phyloP scores from a whole-genome alignment of 768 basidiomycete species.

The Lentinula guzmanii region DNA sequence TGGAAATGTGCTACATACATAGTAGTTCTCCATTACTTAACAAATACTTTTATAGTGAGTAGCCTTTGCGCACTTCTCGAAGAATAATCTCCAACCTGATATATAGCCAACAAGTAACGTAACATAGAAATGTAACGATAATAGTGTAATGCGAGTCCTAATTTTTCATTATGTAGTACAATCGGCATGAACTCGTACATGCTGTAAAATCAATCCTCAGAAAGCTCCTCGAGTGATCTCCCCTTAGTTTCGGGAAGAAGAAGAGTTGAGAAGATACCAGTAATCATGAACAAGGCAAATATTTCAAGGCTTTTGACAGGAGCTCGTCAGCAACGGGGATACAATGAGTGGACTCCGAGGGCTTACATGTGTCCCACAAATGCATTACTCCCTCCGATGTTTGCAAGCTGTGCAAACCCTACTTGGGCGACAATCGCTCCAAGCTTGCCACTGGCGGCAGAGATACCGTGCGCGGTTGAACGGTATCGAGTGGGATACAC shows the following conservation, averaged over 20 bases:
- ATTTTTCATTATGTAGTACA: not conserved
- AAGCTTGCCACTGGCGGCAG: conserved; percentile 76
- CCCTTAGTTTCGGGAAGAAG: conserved; percentile 77
- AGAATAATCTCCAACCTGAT: too few species aligned
- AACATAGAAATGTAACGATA: too few species aligned
- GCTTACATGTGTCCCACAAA: conserved; percentile 65
- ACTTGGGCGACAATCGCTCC: conserved; percentile 81
- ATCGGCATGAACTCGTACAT: not conserved
- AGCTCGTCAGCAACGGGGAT: not conserved
- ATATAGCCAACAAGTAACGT: too few species aligned
- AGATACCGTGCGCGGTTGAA: conserved; percentile 80
- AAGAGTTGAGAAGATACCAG: conserved; percentile 76
- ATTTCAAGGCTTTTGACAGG: conserved; percentile 52
- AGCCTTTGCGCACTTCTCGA: too few species aligned
- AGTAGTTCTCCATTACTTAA: too few species aligned
- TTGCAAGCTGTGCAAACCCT: conserved; percentile 61
- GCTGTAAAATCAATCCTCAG: conserved; percentile 38
- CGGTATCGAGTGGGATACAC: conserved; percentile 86
- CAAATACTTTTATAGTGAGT: too few species aligned
- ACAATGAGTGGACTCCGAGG: not conserved
- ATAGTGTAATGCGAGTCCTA: too few species aligned
- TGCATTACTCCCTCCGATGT: conserved; percentile 58
- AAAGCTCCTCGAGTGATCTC: conserved; percentile 61
- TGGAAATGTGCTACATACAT: too few species aligned
- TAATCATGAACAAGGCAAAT: conserved; percentile 84